Base-by-base conservation (phyloP, 768 basidiomycete genomes). In the Mycena rebaudengoi region DNA sequence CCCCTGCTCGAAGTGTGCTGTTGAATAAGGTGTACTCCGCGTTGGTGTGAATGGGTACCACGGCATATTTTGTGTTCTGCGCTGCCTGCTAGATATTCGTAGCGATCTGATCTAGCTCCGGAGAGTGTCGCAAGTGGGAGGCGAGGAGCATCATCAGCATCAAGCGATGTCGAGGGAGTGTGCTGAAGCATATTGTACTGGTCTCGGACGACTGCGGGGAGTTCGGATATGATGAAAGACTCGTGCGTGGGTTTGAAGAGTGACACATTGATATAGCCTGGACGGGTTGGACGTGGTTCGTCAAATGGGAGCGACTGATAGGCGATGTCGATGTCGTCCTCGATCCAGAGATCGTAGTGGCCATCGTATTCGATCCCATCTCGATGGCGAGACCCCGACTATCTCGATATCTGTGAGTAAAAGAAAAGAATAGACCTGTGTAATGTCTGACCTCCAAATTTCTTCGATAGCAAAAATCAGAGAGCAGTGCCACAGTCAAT, bases 11-110 rank as follows among this genome's bases (percentile, higher is more conserved):
- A 7, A 59, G 16, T 21, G 14, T 29, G 40, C 33, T 37, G 26
- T 50, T 49, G 23, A 50, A 59, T 16, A 59, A 32, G n/a, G 5
- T 4, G 28, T 50, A 50, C 13, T 59, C 58, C 26, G 49, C 39
- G 14, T 59, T 49, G 1, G 48, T 59, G 30, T 59, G 58, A 14
- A 59, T 50, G 4, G 58, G 58, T 14, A 28, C 26, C 3, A 59
- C n/a, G 4, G 58, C 48, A 18, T 40, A 59, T 26, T 59, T 49
- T 3, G 48, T 59, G 23, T 59, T 18, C 46, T 50, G 58, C 14
- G 37, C 48, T 13, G 37, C 20, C n/a, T 10, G 46, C 46, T 3
- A 58, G 26, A 39, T 37, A 58, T 11, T 25, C 45, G 18, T 58
- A 48, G 5, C 45, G 16, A 20, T 58, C 41, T 16, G 44, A 37